Base-by-base conservation (phyloP, 441 rosid genomes). In the Adansonia rubrostipa region DNA sequence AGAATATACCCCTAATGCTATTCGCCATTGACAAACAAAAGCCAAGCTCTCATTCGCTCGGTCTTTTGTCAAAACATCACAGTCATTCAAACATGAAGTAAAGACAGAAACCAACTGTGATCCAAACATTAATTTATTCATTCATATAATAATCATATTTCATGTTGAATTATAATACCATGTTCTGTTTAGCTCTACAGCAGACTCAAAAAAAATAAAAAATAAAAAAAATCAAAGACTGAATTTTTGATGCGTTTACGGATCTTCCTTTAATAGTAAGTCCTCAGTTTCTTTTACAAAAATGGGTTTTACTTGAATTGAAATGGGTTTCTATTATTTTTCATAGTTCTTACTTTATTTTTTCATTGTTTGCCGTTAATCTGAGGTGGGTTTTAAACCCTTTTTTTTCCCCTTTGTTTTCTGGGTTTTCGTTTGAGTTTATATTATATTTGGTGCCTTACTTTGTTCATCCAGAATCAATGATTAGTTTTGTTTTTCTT, bases 251-350 rank as follows among this genome's bases (percentile, higher is more conserved):
- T 40, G 74, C 77, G 65, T 54, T 53, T 60, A 13, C 24, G 74
- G 36, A 33, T 40, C 57, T 70, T 71, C 40, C 68, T 75, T 57
- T 13, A 65, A 72, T 51, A 66, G 84, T 79, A 60, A 79, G 84
- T 78, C 9, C 9, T 44, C 17, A 20, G 40, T 36, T 36, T 36
- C 40, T 36, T 36, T 36, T 36, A 4, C 40, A 15, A 76, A 14
- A 10, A 11, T 48, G 77, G 48, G 62, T 61, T 61, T 58, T 77
- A 24, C 73, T 67, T 9, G 15, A 11, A 44, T 13, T 9, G 5
- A 48, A 77, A 19, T 68, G 79, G 70, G 75, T 66, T 51, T 62
- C 36, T 17, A 51, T 76, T 44, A 64, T 51, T 54, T 72, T 17
- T 60, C 54, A 66, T 44, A 42, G 1, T 73, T 77, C 63, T 72